Percentiles rank a stretch among this genome's conserved stretches.
These are phyloP conservation scores for Skeletonema grethae DNA, from an alignment of 108 stramenopile genomes.

Conservation along the genomic window DNA sequence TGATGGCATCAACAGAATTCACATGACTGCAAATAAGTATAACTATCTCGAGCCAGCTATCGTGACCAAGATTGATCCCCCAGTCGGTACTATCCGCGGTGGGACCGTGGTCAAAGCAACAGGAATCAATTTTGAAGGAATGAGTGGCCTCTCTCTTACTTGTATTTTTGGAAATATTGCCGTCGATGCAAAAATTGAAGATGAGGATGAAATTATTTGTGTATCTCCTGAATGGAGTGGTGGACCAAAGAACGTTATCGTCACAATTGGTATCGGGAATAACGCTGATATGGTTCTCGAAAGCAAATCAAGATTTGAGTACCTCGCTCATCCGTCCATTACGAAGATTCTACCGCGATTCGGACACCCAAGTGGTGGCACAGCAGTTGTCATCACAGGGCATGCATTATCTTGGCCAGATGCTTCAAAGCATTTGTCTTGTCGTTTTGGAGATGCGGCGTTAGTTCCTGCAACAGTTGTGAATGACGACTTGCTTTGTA, in stretches of 20 bases:
- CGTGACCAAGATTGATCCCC: slow-evolving; percentile 35
- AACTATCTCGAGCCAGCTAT: slow-evolving; percentile 34
- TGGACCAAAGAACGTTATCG: slow-evolving; percentile 16
- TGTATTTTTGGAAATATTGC: slow-evolving; percentile 32
- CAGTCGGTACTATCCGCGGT: slow-evolving; percentile 31
- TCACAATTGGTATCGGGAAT: slow-evolving; percentile 20
- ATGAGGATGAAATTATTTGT: slow-evolving; percentile 23
- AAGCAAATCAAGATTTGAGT: slow-evolving; percentile 33
- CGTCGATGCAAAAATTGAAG: slow-evolving; percentile 22
- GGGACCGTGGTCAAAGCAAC: slow-evolving; percentile 26
- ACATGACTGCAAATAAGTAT: slow-evolving; percentile 7
- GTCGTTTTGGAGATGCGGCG: slow-evolving; percentile 37
- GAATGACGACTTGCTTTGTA: slow-evolving; percentile 10
- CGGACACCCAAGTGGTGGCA: slow-evolving; percentile 35
- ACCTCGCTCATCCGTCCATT: slow-evolving; percentile 34
- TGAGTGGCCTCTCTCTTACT: slow-evolving; percentile 30
- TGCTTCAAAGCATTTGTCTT: slow-evolving; percentile 27
- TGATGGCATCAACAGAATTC: slow-evolving; percentile 14
- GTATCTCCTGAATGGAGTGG: slow-evolving; percentile 20
- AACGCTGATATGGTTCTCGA: slow-evolving; percentile 8
- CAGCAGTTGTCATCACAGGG: slow-evolving; percentile 18
- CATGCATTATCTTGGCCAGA: slow-evolving; percentile 22
- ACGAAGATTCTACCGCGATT: slow-evolving; percentile 20
- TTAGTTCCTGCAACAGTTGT: slow-evolving; percentile 8
- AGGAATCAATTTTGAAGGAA: slow-evolving; percentile 32